Evolutionary conservation across 805 yeast genomes (phyloP), one percentile per base, ranked within the genome.

Genomic region (Yarrowia deformans): DNA sequence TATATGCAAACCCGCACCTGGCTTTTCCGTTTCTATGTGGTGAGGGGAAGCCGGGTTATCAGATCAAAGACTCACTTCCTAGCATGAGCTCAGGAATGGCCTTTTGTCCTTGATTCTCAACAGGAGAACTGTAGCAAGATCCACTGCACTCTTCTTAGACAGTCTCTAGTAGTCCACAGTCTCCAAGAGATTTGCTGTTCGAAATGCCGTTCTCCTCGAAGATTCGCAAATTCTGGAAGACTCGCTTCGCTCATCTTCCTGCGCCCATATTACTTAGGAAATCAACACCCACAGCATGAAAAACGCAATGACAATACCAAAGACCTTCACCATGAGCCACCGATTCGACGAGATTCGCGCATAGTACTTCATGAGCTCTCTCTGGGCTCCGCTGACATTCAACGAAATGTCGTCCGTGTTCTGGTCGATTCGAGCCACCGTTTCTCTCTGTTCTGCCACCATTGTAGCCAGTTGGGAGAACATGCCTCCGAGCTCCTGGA

Each of bases 391-490:
- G 35, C 85, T 81, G 16, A 95, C 93, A 77, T 93, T 95, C 76
- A 94, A 77, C 74, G 91, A 87, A 68, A 94, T 92, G 75, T 95
- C 98, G 73, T 93, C 97, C 8, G 97, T 97, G 76, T 95, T 93
- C 69, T 88, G 91, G 79, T 95, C 99, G 72, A 95, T 95, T 76
- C 98, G 83, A 78, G 94, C 98, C 69, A 95, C 94, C 16, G 90
- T 90, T 74, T 95, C 99, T 49, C 98, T 94, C 79, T 95, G 99
- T 78, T 95, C 98, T 71, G 91, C 93, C 8, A 95, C 98, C 98
- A 95, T 94, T 0, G 97, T 90, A 6, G 98, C 97, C 74, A 95
- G 83, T 79, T 95, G 99, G 74, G 91, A 94, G 81, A 95, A 95
- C 70, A 95, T 83, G 63, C 90, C 90, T 52, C 99, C 99, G 61